Conservation (phyloP, 441 rosid species). For the Eutrema salsugineum region DNA sequence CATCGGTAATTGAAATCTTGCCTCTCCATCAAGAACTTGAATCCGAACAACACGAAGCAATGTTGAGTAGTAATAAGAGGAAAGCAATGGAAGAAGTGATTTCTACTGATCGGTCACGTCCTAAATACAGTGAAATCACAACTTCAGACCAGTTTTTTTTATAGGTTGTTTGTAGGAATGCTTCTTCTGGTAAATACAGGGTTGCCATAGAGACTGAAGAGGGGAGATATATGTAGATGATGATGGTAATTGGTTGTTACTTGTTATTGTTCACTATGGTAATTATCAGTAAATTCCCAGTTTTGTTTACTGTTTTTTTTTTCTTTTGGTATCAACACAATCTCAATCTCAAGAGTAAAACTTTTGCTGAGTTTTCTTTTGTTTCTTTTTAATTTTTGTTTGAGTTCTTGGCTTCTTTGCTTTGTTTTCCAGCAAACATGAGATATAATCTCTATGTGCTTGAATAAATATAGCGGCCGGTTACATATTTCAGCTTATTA, state of each 20-base stretch:
- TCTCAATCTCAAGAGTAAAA: slow-evolving; percentile 1
- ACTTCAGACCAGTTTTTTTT: slow-evolving; percentile 17
- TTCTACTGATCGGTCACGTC: slow-evolving; percentile 56
- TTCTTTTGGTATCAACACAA: background rate
- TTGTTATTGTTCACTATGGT: slow-evolving; percentile 8
- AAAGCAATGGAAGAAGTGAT: slow-evolving; percentile 62
- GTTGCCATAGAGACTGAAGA: slow-evolving; percentile 14
- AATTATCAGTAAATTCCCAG: background rate
- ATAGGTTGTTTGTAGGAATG: slow-evolving; percentile 23
- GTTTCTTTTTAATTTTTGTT: background rate
- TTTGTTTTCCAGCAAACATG: background rate
- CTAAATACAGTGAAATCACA: slow-evolving; percentile 48
- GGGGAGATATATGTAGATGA: slow-evolving; percentile 1
- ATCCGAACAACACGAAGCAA: slow-evolving; percentile 16
- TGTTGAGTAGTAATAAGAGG: slow-evolving; percentile 50
- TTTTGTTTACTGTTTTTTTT: slow-evolving; percentile 5
- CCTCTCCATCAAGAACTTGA: slow-evolving; percentile 9
- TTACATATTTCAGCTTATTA: too few species aligned
- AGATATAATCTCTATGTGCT: too few species aligned
- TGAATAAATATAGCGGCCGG: too few species aligned
- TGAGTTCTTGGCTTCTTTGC: background rate
- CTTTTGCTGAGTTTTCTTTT: background rate
- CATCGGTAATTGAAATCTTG: slow-evolving; percentile 1
- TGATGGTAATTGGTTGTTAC: slow-evolving; percentile 12
- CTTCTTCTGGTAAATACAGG: slow-evolving; percentile 18